Base-by-base conservation (phyloP, 176 grass and related monocot genomes). In the Bonia amplexicaulis region DNA sequence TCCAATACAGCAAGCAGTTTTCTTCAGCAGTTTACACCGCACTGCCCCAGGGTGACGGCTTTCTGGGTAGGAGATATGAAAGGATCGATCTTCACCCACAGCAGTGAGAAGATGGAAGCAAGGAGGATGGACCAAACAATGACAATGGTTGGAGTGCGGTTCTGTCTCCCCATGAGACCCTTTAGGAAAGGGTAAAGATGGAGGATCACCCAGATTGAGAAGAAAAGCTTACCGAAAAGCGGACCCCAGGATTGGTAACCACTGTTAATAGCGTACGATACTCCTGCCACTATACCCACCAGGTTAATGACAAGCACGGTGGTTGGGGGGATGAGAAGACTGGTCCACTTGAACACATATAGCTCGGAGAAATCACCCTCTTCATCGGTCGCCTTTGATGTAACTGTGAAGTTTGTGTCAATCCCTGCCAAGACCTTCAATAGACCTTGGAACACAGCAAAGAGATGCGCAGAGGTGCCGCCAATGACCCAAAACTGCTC, bases 401-500 rank as follows among this genome's bases (percentile, higher is more conserved):
- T 96, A 60, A 93, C 94, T 0, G 94, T 93, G 85, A 96, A 96
- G 82, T 91, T 96, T 0, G 93, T 95, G 59, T 95, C 93, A 11
- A 95, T 92, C 73, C 93, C 93, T 20, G 93, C 93, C 29, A 95
- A 57, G 6, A 95, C 90, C 80, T 95, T 95, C 14, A 95, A 79
- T 15, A 95, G 90, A 83, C 93, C 93, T 76, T 92, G 93, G 85
- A 94, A 95, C 65, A 95, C 93, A 0, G 93, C 93, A 65, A 95
- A 95, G 5, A 95, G 85, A 82, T 95, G 93, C 2, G 93, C 93
- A 58, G 93, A 95, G 69, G 91, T 92, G 20, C 93, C 93, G 49
- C 93, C 93, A 88, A 95, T 95, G 53, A 95, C 93, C 93, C 93
- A 95, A 51, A 95, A 95, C 73, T 95, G 93, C 66, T 92, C 93